phyloP scores from a whole-genome alignment of 257 asterid genomes.

The Mentha longifolia region DNA sequence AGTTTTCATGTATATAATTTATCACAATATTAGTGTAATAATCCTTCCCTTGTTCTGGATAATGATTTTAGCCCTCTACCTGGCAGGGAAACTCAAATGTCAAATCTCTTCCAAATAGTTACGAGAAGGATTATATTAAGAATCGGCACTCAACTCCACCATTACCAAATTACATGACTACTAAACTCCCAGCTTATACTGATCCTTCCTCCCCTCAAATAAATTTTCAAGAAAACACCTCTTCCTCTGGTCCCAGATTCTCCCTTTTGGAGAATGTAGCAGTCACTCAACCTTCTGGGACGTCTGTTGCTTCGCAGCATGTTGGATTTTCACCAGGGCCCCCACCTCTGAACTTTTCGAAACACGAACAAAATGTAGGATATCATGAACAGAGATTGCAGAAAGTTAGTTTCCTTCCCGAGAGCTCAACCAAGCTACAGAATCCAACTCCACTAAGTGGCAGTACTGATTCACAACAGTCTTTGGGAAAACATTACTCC shows the following conservation, averaged over 20 bases:
- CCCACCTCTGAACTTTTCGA: constrained; percentile 34
- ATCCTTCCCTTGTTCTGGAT: constrained; percentile 18
- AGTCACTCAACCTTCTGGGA: constrained; percentile 30
- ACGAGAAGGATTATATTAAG: constrained; percentile 39
- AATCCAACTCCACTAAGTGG: constrained; percentile 29
- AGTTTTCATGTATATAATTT: background rate
- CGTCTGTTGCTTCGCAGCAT: constrained; percentile 31
- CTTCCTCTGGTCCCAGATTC: constrained; percentile 23
- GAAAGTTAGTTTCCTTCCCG: constrained; percentile 30
- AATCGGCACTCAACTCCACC: constrained; percentile 37
- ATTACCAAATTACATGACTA: constrained; percentile 24
- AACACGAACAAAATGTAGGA: constrained; percentile 33
- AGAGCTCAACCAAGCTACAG: constrained; percentile 32
- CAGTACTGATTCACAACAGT: constrained; percentile 33
- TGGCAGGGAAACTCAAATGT: constrained; percentile 55
- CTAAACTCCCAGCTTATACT: constrained; percentile 32
- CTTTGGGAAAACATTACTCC: constrained; percentile 23
- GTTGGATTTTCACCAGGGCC: constrained; percentile 30
- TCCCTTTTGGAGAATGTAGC: constrained; percentile 35
- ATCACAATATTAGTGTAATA: constrained; percentile 5
- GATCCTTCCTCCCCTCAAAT: constrained; percentile 30
- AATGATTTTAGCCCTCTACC: constrained; percentile 15
- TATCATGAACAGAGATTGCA: constrained; percentile 28
- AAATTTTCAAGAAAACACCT: constrained; percentile 26
- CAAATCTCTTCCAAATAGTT: constrained; percentile 39